Evolutionary conservation across 2,329 filamentous ascomycete species (phyloP).

Genomic region (Fusarium proliferatum): DNA sequence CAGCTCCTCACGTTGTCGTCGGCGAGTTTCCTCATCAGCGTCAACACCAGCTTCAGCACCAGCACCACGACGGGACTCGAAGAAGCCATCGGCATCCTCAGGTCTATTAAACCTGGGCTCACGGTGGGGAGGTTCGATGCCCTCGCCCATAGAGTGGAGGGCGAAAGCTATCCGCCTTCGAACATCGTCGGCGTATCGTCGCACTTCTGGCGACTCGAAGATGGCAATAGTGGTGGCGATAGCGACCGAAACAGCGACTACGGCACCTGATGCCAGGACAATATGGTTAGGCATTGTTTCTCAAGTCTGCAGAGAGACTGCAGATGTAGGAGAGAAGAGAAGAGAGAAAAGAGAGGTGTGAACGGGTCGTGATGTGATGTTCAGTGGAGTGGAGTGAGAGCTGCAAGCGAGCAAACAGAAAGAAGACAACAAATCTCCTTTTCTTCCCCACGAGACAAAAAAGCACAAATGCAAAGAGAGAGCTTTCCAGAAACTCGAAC

Average conservation of each 20-base stretch:
- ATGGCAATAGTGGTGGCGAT: constrained; percentile 69
- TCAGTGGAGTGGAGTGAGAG: constrained; percentile 7
- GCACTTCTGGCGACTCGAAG: constrained; percentile 73
- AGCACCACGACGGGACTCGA: constrained; percentile 60
- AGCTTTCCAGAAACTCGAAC: constrained; percentile 15
- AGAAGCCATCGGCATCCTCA: constrained; percentile 73
- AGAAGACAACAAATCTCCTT: neutral
- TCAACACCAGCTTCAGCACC: constrained; percentile 63
- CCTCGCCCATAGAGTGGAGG: constrained; percentile 68
- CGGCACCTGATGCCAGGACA: constrained; percentile 65
- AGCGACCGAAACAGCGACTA: constrained; percentile 67
- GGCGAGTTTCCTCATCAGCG: constrained; percentile 70
- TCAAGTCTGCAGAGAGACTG: constrained; percentile 16
- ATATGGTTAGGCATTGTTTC: constrained; percentile 67
- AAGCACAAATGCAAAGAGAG: neutral
- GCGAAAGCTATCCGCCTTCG: constrained; percentile 71
- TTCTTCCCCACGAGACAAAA: neutral
- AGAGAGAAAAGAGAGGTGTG: neutral
- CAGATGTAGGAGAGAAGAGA: constrained; percentile 17
- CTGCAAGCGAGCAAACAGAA: constrained; percentile 22
- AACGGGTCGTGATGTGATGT: neutral
- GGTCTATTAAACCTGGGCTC: constrained; percentile 72
- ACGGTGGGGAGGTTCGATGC: constrained; percentile 60
- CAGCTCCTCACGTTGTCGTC: constrained; percentile 71
- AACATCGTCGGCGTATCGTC: constrained; percentile 69